Evolutionary conservation across 805 yeast species (phyloP).

Genomic region (Yamadazyma phyllophila): DNA sequence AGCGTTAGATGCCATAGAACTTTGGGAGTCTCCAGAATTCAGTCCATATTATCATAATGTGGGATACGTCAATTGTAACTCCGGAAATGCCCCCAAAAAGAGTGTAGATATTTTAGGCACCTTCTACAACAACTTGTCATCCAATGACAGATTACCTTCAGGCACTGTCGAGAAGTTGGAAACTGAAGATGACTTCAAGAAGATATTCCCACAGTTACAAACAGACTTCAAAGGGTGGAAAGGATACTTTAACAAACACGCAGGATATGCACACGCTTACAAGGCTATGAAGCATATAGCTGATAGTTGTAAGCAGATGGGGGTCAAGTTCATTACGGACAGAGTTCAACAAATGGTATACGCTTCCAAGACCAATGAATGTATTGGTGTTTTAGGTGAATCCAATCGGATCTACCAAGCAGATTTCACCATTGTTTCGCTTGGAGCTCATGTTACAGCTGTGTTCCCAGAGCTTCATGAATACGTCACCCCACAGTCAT

Average conservation of each 20-base stretch:
- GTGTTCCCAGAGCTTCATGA: slow-evolving; percentile 10
- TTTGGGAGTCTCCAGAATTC: slow-evolving; percentile 37
- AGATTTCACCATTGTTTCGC: slow-evolving; percentile 11
- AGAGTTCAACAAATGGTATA: slow-evolving; percentile 6
- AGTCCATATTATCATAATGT: slow-evolving; percentile 17
- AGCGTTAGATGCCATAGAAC: slow-evolving; percentile 43
- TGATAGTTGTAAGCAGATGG: slow-evolving; percentile 11
- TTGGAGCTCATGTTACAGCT: slow-evolving; percentile 14
- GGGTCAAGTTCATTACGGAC: slow-evolving; percentile 16
- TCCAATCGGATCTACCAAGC: slow-evolving; percentile 6
- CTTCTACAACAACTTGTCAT: slow-evolving; percentile 36
- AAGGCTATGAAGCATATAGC: slow-evolving; percentile 33
- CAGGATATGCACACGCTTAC: slow-evolving; percentile 45
- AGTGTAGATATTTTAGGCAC: slow-evolving; percentile 26
- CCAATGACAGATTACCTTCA: slow-evolving; percentile 24
- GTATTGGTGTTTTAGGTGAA: slow-evolving; percentile 9
- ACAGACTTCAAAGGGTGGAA: slow-evolving; percentile 14
- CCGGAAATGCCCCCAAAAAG: slow-evolving; percentile 32
- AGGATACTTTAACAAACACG: slow-evolving; percentile 34
- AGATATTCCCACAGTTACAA: slow-evolving; percentile 17
- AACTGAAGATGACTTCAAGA: slow-evolving; percentile 27
- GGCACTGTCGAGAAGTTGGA: slow-evolving; percentile 21
- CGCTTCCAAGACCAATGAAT: slow-evolving; percentile 1
- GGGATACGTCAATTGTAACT: slow-evolving; percentile 40
- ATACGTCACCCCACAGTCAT: slow-evolving; percentile 12